Percentiles rank a stretch among this genome's conserved stretches.
Conservation (phyloP, 306 rosid species). For the Acacia acuminata region DNA sequence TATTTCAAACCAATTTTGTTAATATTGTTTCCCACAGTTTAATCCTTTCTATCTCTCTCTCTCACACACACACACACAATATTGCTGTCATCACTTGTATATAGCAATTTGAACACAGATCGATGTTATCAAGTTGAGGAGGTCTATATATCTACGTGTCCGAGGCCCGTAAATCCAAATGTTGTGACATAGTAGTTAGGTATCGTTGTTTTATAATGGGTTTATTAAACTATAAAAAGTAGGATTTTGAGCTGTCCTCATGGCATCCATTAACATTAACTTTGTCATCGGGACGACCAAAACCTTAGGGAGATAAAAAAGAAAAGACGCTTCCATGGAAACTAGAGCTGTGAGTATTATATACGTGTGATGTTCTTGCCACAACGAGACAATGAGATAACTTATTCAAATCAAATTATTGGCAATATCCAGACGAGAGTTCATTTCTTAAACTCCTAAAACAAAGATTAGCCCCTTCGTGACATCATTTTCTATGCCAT, state of each 20-base stretch:
- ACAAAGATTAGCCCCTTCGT: slow-evolving; percentile 18
- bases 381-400: slow-evolving; percentile 40
- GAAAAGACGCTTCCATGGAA: slow-evolving; percentile 18
- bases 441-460: slow-evolving; percentile 19
- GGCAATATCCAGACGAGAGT: slow-evolving; percentile 1
- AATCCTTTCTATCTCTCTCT: neutral
- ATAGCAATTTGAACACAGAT: neutral
- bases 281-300: slow-evolving; percentile 36
- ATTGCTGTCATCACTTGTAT: neutral
- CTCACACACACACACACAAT: neutral
- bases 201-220: neutral
- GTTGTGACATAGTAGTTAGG: neutral
- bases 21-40: neutral
- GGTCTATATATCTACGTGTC: neutral
- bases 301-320: slow-evolving; percentile 17
- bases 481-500: neutral
- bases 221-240: neutral
- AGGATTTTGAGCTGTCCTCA: slow-evolving; percentile 49
- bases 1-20: neutral
- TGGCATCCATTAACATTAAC: slow-evolving; percentile 49
- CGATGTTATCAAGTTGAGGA: neutral
- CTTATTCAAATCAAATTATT: neutral
- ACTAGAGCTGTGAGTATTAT: slow-evolving; percentile 51
- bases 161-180: neutral
- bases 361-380: slow-evolving; percentile 40